Base-by-base conservation (phyloP, 331 rosid species). In the Malus hybrid region DNA sequence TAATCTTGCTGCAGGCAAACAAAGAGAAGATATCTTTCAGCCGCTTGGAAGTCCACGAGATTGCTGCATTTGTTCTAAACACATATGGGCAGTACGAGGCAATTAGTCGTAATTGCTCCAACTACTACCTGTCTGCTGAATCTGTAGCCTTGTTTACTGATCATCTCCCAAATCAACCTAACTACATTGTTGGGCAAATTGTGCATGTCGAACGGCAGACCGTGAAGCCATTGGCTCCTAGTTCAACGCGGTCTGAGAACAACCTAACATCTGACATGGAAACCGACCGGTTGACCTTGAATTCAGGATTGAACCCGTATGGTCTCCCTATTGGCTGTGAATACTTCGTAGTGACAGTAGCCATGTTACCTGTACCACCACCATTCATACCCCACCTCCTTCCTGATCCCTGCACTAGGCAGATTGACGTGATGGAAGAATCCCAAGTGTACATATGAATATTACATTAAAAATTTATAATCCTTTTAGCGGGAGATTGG, bases 241-340 rank as follows among this genome's bases (percentile, higher is more conserved):
- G 78, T 73, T 59, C 81, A 6, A 62, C 81, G 56, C 66, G 69
- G 73, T 69, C 80, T 7, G 89, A 86, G 64, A 89, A 76, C 59
- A 87, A 80, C 44, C 68, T 77, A 71, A 84, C 84, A 60, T 76
- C 85, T 67, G 94, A 88, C 76, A 55, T 55, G 62, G 94, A 86
- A 69, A 80, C 86, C 13, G 88, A 90, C 39, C 81, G 80, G 83
- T 87, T 95, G 91, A 80, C 91, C 89, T 83, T 88, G 93, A 92
- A 92, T 92, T 89, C 98, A 92, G 97, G 98, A 73, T 90, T 93
- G 69, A 90, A 90, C 81, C 93, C 96, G 29, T 92, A 84, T 50
- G 88, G 90, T 90, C 93, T 92, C 86, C 96, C 97, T 8, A 78
- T 84, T 71, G 99, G 97, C 76, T 90, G 97, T 85, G 99, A 89